Percentiles rank a stretch among this genome's conserved stretches.
Evolutionary conservation across 1,284 basidiomycete genomes (phyloP).

Genomic region (Moesziomyces globuligerus): DNA sequence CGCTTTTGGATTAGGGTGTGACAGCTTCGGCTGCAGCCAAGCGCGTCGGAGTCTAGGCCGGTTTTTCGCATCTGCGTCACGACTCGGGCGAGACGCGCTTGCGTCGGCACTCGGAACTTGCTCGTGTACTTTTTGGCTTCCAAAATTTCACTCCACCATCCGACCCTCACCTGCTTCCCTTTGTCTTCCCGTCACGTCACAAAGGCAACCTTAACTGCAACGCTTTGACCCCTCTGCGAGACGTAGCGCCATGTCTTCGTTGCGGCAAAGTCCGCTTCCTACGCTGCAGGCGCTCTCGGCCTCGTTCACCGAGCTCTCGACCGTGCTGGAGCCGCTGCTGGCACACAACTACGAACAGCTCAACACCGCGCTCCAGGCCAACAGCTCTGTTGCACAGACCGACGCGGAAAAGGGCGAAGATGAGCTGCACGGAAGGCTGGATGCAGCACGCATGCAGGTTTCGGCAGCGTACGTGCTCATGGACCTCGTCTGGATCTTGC

Average conservation of each 20-base stretch:
- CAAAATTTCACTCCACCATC: conserved; percentile 27
- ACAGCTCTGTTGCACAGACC: not conserved
- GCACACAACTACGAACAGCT: conserved; percentile 28
- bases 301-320: conserved; percentile 25
- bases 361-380: conserved; percentile 28
- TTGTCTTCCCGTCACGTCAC: not conserved
- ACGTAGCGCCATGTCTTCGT: conserved; percentile 33
- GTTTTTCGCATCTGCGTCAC: not conserved
- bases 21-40: conserved; percentile 38
- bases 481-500: conserved; percentile 57
- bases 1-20: conserved; percentile 42
- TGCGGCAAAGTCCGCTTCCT: conserved; percentile 37
- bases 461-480: conserved; percentile 52
- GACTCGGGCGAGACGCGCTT: conserved; percentile 19
- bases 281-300: conserved; percentile 25
- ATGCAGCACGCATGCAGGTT: conserved; percentile 52
- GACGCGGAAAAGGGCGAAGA: conserved; percentile 4
- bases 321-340: conserved; percentile 30
- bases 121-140: conserved; percentile 6
- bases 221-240: conserved; percentile 1
- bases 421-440: conserved; percentile 50
- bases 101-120: conserved; percentile 28
- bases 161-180: conserved; percentile 2
- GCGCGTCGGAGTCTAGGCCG: conserved; percentile 24
- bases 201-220: conserved; percentile 1